phyloP scores from a whole-genome alignment of 768 basidiomycete genomes.

The Podaxis pistillaris region DNA sequence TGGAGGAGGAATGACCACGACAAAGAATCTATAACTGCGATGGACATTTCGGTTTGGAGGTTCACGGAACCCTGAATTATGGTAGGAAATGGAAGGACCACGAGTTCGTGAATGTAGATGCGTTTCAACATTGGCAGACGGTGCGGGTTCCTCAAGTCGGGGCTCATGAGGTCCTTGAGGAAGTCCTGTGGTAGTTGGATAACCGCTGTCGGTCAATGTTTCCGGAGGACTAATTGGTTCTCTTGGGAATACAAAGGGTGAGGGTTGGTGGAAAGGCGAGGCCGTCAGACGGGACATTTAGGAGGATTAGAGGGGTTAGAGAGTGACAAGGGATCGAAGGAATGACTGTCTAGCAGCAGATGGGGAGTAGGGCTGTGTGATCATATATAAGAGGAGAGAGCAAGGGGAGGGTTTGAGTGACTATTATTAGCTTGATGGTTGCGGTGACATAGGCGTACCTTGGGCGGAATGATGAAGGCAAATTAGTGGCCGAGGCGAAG shows the following conservation, averaged over 20 bases:
- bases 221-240: conserved; percentile 42
- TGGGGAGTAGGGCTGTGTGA: conserved; percentile 2
- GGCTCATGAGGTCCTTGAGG: conserved; percentile 17
- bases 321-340: background rate
- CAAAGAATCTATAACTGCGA: conserved; percentile 49
- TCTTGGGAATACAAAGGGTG: conserved; percentile 43
- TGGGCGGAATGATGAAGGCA: background rate
- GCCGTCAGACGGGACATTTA: conserved; percentile 43
- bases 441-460: background rate
- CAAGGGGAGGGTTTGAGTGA: background rate
- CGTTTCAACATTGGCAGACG: conserved; percentile 36
- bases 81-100: conserved; percentile 48
- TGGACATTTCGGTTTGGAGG: conserved; percentile 37
- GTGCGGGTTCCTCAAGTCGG: conserved; percentile 9
- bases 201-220: conserved; percentile 24
- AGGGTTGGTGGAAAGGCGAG: conserved; percentile 43
- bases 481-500: background rate
- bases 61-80: conserved; percentile 45
- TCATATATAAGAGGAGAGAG: background rate
- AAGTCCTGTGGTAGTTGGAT: background rate
- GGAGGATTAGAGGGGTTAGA: background rate
- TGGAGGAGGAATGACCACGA: conserved; percentile 66
- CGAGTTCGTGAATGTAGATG: conserved; percentile 26
- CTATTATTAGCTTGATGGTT: conserved; percentile 12
- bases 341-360: conserved; percentile 1